Base-by-base conservation (phyloP, 306 rosid genomes). In the Canavalia gladiata region DNA sequence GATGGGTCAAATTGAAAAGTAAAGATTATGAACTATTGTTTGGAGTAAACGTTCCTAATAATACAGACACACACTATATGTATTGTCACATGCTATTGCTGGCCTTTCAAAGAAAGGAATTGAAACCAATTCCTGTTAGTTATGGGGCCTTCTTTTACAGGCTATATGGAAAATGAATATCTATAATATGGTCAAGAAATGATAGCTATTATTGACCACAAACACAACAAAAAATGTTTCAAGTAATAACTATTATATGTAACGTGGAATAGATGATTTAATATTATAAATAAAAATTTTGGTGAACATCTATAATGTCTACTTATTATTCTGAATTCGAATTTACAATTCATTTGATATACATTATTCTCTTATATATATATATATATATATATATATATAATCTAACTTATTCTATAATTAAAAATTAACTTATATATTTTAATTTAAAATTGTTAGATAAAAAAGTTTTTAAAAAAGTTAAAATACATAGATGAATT, bases 21-120 rank as follows among this genome's bases (percentile, higher is more conserved):
- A 12, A 65, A 34, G 33, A 8, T 7, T 9, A 64, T 76, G 63
- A 39, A 11, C 7, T 3, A 34, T 8, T 58, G 59, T 75, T 64
- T 65, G 49, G 1, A 62, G 4, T 46, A 55, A 78, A 78, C 68
- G 68, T 78, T 78, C 74, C 35, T 78, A 30, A 56, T 52, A 55
- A 28, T 8, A 29, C 4, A 0, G 51, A 63, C 13, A 28, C 41
- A 6, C 1, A 35, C 29, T 34, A 10, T 18, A 52, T 76, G 5
- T 5, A 76, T 2, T 49, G 1, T 63, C 28, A 63, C 58, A 2
- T 76, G 47, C 43, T 31, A 4, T 18, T 28, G 10, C 73, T 76
- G 37, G 6, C 3, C 37, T 63, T 49, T 77, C 74, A 37, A 76
- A 62, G 12, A 76, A 49, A 62, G 72, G 51, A 74, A 74, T 0